phyloP scores from a whole-genome alignment of 768 basidiomycete genomes.

The Hygrocybe coccinea region DNA sequence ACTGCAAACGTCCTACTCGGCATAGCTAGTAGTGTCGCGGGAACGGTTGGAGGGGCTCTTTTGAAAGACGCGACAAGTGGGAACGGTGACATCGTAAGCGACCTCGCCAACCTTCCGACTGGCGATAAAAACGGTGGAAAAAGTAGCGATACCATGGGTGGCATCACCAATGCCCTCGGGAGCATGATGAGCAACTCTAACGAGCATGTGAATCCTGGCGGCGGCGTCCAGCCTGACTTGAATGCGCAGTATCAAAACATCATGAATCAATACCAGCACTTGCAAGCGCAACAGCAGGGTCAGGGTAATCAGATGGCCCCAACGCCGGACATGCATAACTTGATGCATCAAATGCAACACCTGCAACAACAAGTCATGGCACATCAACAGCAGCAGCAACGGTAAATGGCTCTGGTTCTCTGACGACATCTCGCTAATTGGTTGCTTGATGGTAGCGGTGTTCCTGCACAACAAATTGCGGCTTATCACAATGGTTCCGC shows the following conservation, averaged over 20 bases:
- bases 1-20: background rate
- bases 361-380: background rate
- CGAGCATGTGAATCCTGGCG: background rate
- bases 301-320: background rate
- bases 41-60: background rate
- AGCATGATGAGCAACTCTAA: conserved; percentile 34
- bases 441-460: background rate
- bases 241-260: conserved; percentile 13
- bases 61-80: background rate
- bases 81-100: background rate
- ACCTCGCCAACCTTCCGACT: background rate
- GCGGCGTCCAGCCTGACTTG: background rate
- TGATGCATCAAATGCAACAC: conserved; percentile 1
- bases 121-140: background rate
- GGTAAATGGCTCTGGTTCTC: background rate
- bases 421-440: background rate
- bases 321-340: background rate
- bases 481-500: background rate
- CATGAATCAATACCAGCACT: conserved; percentile 13
- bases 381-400: background rate
- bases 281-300: conserved; percentile 14
- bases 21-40: background rate
- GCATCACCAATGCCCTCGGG: conserved; percentile 75
- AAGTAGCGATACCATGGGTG: conserved; percentile 38
- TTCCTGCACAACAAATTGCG: background rate